Evolutionary conservation across 768 basidiomycete genomes (phyloP).

Genomic region (Pleurotus ostreatus): DNA sequence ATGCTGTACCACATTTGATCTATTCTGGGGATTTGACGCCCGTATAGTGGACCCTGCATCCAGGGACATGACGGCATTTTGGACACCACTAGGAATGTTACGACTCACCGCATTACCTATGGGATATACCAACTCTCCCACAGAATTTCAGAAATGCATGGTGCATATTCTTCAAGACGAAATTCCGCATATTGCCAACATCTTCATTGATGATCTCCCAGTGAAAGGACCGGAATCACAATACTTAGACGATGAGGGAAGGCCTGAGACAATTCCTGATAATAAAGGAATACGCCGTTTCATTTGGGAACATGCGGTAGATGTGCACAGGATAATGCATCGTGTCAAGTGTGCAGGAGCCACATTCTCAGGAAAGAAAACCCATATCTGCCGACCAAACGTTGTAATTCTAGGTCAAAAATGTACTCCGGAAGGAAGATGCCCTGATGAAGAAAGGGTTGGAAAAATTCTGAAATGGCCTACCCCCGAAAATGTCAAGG

Average conservation of each 20-base stretch:
- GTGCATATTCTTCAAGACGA: slow-evolving; percentile 28
- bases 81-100: slow-evolving; percentile 29
- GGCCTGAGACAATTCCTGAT: slow-evolving; percentile 16
- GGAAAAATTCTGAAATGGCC: no score
- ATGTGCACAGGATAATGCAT: slow-evolving; percentile 30
- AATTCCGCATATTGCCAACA: slow-evolving; percentile 14
- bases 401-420: slow-evolving; percentile 24
- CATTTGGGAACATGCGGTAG: slow-evolving; percentile 32
- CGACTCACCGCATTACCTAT: slow-evolving; percentile 29
- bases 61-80: slow-evolving; percentile 32
- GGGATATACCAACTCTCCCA: slow-evolving; percentile 35
- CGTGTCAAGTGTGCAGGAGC: slow-evolving; percentile 23
- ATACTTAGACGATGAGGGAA: slow-evolving; percentile 18
- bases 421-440: slow-evolving; percentile 23
- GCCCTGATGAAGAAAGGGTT: slow-evolving; percentile 19
- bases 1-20: slow-evolving; percentile 27
- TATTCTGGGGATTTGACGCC: slow-evolving; percentile 33
- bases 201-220: slow-evolving; percentile 13
- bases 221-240: slow-evolving; percentile 11
- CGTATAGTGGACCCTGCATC: slow-evolving; percentile 16
- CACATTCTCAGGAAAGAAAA: slow-evolving; percentile 25
- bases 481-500: no score
- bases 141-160: slow-evolving; percentile 28
- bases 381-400: slow-evolving; percentile 16
- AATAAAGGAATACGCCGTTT: slow-evolving; percentile 26